A percentile compares a stretch with the other conserved stretches of the same genome.
phyloP scores from a whole-genome alignment of 2,329 filamentous ascomycete genomes.

The Blumeria graminis region DNA sequence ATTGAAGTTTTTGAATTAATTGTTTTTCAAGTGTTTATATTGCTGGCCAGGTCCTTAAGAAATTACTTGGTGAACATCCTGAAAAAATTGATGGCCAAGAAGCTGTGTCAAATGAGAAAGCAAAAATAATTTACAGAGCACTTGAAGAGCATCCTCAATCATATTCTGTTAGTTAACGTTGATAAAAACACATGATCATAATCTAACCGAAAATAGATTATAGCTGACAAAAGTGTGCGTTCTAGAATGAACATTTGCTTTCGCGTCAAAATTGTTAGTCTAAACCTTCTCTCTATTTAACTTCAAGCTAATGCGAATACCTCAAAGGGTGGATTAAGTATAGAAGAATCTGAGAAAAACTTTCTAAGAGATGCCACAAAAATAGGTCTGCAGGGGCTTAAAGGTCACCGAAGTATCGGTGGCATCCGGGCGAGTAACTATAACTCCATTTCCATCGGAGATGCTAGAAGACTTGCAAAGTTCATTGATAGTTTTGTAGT shows the following conservation, averaged over 20 bases:
- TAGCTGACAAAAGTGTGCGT: constrained; percentile 50
- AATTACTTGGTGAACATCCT: constrained; percentile 39
- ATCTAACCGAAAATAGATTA: constrained; percentile 19
- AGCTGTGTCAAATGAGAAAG: constrained; percentile 48
- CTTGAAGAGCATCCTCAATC: constrained; percentile 48
- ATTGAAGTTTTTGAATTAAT: background rate
- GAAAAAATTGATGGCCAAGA: constrained; percentile 57
- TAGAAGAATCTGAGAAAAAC: constrained; percentile 48
- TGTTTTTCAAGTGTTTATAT: constrained; percentile 46
- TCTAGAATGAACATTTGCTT: constrained; percentile 96
- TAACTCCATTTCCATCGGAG: constrained; percentile 48
- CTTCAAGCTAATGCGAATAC: background rate
- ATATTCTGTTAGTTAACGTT: constrained; percentile 27
- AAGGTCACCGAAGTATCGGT: constrained; percentile 70
- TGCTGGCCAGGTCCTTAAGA: constrained; percentile 67
- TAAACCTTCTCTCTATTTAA: background rate
- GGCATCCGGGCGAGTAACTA: constrained; percentile 78
- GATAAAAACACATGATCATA: too few relatives aligned
- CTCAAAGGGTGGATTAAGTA: constrained; percentile 8
- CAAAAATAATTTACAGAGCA: constrained; percentile 47
- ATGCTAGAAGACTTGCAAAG: background rate
- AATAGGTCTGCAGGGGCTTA: constrained; percentile 50
- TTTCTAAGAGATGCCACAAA: constrained; percentile 54
- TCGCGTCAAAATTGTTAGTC: constrained; percentile 29
- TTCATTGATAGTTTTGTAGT: too few relatives aligned